Base-by-base conservation (phyloP, 352 stramenopile species). In the Phytopythium oedochilum region DNA sequence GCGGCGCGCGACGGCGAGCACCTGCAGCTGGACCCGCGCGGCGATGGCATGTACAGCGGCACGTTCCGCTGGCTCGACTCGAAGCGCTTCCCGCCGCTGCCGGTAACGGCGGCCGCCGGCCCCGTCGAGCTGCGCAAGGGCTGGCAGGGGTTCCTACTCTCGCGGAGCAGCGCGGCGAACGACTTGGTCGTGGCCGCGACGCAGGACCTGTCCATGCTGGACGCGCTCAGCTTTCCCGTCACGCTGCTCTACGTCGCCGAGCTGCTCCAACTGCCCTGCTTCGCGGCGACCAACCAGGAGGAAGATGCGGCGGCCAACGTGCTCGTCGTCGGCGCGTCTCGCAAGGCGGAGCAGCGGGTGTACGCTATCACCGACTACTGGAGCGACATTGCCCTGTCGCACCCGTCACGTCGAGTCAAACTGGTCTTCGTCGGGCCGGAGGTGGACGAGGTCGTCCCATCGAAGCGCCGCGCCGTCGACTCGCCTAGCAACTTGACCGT, bases 1-100 rank as follows among this genome's bases (percentile, higher is more conserved):
- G 28, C 47, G 23, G 32, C 25, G 25, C 28, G 23, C n/a, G 18
- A 26, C 32, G 23, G 17, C 23, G 23, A 55, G 35, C 64, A 89
- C 48, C 57, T 92, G 34, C 54, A 82, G 53, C 62, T 92, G 42
- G 82, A 89, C 42, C 59, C 76, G n/a, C 74, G 78, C 17, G 74
- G 78, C 40, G 78, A 89, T 28, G 82, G 82, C 15, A 78, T 92
- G 75, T 92, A 89, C 71, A 88, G 75, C 59, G 82, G 82, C 44
- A 87, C 79, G 18, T 92, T 92, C 57, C 77, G 82, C 42, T 92
- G 82, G 78, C 74, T 78, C 47, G 79, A 89, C 44, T 66, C 66
- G 53, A 89, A 89, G 55, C 20, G 38, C 11, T 89, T 89, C 32
- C 70, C 75, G 2, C 23, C 38, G 12, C 60, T 89, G 9, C 77